Evolutionary conservation across 306 rosid genomes (phyloP), one percentile per base, ranked within the genome.

Genomic region (Vigna nakashimae): DNA sequence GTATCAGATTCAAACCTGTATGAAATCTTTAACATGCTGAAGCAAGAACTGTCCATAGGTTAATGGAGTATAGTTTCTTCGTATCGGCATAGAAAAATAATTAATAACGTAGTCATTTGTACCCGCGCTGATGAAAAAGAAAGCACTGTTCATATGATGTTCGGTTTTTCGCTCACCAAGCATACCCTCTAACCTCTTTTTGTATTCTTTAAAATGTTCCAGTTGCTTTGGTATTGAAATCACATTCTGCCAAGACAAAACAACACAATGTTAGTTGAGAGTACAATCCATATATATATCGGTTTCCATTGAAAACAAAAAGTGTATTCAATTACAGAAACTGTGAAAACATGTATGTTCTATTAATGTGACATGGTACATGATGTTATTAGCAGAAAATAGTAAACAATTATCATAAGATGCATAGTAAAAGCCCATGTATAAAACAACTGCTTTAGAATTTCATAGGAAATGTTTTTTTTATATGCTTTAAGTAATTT

Each of bases 81-180:
- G 79, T 3, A 83, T 15, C 52, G 97, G 93, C 7, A 88, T 0
- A 0, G 88, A 26, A 55, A 87, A 92, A 66, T 92, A 92, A 30
- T 92, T 88, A 64, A 92, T 18, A 8, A 88, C 90, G 20, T 79
- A 92, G 79, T 92, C 97, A 78, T 92, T 92, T 69, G 97, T 92
- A 7, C 93, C 97, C 1, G 93, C 97, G 45, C 97, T 88, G 6
- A 92, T 34, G 60, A 90, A 3, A 73, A 85, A 88, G 9, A 84
- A 2, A 6, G 95, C 97, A 2, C 79, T 84, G 16, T 75, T 83
- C 2, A 92, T 72, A 13, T 88, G 95, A 9, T 38, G 2, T 52
- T 86, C 81, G 0, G 75, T 65, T 73, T 70, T 32, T 73, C 60
- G 17, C 79, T 78, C 88, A 9, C 95, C 97, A n/a, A 81, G 66